Conservation (phyloP, 2,329 filamentous ascomycete species). For the Esteya vermicola region DNA sequence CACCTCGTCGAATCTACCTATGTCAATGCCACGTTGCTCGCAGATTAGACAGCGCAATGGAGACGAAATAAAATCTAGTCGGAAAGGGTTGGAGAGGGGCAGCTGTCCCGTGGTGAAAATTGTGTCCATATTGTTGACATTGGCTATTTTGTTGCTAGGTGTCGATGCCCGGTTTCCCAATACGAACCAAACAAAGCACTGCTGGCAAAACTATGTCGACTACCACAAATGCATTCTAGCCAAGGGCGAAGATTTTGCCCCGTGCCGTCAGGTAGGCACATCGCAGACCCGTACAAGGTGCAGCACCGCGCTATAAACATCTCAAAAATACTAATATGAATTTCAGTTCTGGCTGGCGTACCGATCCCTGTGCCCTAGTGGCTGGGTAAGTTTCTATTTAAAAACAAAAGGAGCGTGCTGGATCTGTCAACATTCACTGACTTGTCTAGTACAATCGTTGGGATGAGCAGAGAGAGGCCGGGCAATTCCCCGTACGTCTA, state of each 20-base stretch:
- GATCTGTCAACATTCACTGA: not conserved
- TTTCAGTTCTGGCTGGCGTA: slow-evolving; percentile 97
- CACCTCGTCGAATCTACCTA: too few species aligned
- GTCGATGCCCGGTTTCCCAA: slow-evolving; percentile 99
- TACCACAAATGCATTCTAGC: slow-evolving; percentile 99
- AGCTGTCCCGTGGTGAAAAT: too few species aligned
- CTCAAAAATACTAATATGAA: too few species aligned
- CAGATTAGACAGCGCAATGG: too few species aligned
- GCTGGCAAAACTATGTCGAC: slow-evolving; percentile 99
- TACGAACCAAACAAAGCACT: slow-evolving; percentile 98
- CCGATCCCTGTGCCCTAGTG: slow-evolving; percentile 90
- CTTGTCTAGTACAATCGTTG: slow-evolving; percentile 57
- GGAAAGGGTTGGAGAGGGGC: too few species aligned
- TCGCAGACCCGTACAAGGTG: not conserved
- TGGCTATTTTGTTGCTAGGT: too few species aligned
- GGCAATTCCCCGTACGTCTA: slow-evolving; percentile 53
- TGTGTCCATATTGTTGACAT: too few species aligned
- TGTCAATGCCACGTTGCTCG: too few species aligned
- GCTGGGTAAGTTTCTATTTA: slow-evolving; percentile 44
- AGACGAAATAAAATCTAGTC: too few species aligned
- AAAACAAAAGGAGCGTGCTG: too few species aligned
- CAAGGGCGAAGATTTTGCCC: slow-evolving; percentile 97
- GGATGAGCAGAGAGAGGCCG: slow-evolving; percentile 82
- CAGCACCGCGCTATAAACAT: too few species aligned
- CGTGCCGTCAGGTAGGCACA: slow-evolving; percentile 81